Evolutionary conservation across 148 eudicot species (phyloP), one percentile per base, ranked within the genome.

Genomic region (Nepenthes gracilis): DNA sequence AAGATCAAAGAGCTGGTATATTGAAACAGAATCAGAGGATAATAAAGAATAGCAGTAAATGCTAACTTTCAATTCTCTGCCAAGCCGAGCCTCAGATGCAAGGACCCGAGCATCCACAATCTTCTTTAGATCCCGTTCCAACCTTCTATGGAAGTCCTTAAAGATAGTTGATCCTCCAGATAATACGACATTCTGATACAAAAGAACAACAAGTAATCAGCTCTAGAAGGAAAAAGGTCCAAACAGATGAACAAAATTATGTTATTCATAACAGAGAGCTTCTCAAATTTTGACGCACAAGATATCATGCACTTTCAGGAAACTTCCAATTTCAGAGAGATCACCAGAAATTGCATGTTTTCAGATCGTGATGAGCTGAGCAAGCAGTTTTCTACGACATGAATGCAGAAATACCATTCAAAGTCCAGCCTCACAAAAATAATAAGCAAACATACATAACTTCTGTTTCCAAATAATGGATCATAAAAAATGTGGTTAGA

Each of bases 111-210:
- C 83, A 79, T 93, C 99, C 45, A 93, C 99, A 59, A 93, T 88
- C 81, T 88, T 93, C 73, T 93, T 93, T 66, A 89, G 61, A 78
- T 93, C 96, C 72, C 99, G 77, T 79, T 93, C 96, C 75, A 93
- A 66, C 74, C 99, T 80, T 70, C 89, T 70, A 60, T 84, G 77
- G 71, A 93, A 93, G 67, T 93, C 99, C 73, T 93, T 93, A 75
- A 93, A 84, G 95, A 89, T 88, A 56, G 99, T 93, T 58, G 99
- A 93, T 54, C 96, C 99, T 60, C 99, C 99, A 64, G 99, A 93
- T 72, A 93, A 71, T 58, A 93, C 96, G 54, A 93, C 65, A 74
- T 93, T 93, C 99, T 93, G 80, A 57, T 43, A 55, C 36, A 55
- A 32, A 54, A 11, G 9, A 55, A 11, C 4, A 1, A 40, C 6